These are phyloP conservation scores for Globisporangium nodosum DNA, from an alignment of 352 stramenopile species.

Conservation along the genomic window DNA sequence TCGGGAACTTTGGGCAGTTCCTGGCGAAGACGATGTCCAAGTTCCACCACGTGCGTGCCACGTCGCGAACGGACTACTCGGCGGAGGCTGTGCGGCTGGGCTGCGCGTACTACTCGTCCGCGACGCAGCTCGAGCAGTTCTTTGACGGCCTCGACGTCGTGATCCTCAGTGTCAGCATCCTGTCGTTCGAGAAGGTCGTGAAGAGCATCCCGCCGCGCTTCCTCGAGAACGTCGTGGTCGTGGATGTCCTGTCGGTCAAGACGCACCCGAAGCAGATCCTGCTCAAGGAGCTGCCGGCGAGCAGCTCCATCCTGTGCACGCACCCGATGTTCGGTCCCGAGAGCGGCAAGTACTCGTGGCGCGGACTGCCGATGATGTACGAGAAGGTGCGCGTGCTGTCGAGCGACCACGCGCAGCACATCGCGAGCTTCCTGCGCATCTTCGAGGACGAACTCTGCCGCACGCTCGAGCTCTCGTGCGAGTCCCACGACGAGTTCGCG, in stretches of 20 bases:
- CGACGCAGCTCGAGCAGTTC: conserved; percentile 84
- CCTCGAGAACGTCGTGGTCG: conserved; percentile 88
- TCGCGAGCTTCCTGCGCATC: conserved; percentile 92
- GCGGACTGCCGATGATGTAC: conserved; percentile 94
- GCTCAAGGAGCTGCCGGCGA: conserved; percentile 84
- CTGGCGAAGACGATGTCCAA: conserved; percentile 94
- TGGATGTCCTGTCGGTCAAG: conserved; percentile 98
- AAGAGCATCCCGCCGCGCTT: conserved; percentile 55
- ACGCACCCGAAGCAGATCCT: conserved; percentile 94
- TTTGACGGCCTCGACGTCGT: conserved; percentile 93
- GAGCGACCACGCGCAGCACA: conserved; percentile 48
- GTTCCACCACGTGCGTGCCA: conserved; percentile 84
- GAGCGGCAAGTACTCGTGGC: conserved; percentile 93
- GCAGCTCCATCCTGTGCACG: conserved; percentile 93
- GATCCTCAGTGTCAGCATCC: conserved; percentile 84
- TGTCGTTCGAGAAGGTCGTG: conserved; percentile 72
- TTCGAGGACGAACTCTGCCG: conserved; percentile 96
- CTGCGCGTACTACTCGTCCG: conserved; percentile 52
- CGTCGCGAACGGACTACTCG: conserved; percentile 86
- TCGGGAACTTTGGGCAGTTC: conserved; percentile 98
- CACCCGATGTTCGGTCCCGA: conserved; percentile 99
- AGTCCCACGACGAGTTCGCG: conserved; percentile 94
- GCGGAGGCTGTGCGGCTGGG: conserved; percentile 39
- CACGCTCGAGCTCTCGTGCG: conserved; percentile 96
- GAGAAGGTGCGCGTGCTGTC: conserved; percentile 88